Conservation (phyloP, 768 basidiomycete genomes). For the Xerocomus potaroensis region DNA sequence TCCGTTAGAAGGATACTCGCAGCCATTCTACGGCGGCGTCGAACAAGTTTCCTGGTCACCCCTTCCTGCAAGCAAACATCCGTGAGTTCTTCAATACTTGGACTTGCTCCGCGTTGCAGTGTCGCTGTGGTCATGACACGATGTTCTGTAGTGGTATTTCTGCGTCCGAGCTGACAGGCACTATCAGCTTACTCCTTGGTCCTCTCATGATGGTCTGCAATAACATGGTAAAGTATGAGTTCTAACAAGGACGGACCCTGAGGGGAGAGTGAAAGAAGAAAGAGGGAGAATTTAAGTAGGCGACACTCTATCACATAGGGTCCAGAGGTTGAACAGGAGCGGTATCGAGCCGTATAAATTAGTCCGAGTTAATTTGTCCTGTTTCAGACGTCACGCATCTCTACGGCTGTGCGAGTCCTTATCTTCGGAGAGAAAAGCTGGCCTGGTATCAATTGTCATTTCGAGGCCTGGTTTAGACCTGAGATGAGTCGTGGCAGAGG, state of each 20-base stretch:
- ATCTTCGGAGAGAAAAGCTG: slow-evolving; percentile 53
- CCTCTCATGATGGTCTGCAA: slow-evolving; percentile 67
- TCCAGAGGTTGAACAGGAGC: no score
- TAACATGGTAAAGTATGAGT: slow-evolving; percentile 59
- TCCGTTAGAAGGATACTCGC: slow-evolving; percentile 58
- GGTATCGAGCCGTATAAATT: no score
- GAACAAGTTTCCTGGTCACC: slow-evolving; percentile 88
- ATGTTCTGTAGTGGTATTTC: slow-evolving; percentile 67
- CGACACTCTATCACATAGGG: no score
- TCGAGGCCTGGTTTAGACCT: slow-evolving; percentile 73
- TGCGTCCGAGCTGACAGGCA: slow-evolving; percentile 46
- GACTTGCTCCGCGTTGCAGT: slow-evolving; percentile 72
- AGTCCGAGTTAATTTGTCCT: slow-evolving; percentile 82
- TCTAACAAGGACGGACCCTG: slow-evolving; percentile 80
- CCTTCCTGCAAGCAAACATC: slow-evolving; percentile 63
- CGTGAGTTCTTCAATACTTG: slow-evolving; percentile 44
- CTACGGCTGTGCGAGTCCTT: slow-evolving; percentile 78
- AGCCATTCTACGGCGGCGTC: slow-evolving; percentile 73
- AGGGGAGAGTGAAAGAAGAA: no score
- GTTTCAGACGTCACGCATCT: slow-evolving; percentile 77
- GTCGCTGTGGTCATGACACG: slow-evolving; percentile 65
- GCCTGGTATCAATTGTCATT: slow-evolving; percentile 66
- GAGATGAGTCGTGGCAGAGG: slow-evolving; percentile 64
- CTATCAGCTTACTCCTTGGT: slow-evolving; percentile 65
- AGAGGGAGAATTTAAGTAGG: no score